Evolutionary conservation across 225 moss, liverwort and hornwort genomes (phyloP).

Genomic region (Sphagnum tenellum): DNA sequence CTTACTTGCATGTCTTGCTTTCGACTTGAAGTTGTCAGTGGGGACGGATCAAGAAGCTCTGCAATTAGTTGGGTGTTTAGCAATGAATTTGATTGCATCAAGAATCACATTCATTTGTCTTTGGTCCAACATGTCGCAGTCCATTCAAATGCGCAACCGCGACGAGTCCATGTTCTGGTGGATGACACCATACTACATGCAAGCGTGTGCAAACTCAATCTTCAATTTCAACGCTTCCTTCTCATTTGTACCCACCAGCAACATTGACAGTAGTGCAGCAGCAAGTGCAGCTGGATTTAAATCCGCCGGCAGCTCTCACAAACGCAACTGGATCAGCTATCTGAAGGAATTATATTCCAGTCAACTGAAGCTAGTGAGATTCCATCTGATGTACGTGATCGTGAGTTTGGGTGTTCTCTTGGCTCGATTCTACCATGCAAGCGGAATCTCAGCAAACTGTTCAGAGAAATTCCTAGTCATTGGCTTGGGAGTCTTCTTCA

Average conservation of each 20-base stretch:
- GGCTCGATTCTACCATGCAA: not conserved
- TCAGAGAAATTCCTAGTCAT: constrained; percentile 10
- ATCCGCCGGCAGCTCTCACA: not conserved
- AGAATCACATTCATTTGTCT: constrained; percentile 18
- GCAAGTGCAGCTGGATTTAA: not conserved
- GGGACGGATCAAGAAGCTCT: constrained; percentile 17
- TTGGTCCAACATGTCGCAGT: constrained; percentile 26
- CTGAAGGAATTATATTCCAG: constrained; percentile 1
- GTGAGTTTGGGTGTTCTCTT: constrained; percentile 1
- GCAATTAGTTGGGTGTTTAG: constrained; percentile 5
- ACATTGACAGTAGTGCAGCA: constrained; percentile 15
- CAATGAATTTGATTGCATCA: constrained; percentile 16
- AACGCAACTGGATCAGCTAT: not conserved
- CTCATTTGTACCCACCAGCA: constrained; percentile 39
- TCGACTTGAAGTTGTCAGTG: constrained; percentile 14
- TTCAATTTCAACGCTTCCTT: constrained; percentile 27
- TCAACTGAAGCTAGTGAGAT: constrained; percentile 25
- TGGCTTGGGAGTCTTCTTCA: constrained; percentile 10
- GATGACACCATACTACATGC: constrained; percentile 35
- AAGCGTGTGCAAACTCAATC: constrained; percentile 16
- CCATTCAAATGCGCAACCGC: constrained; percentile 27
- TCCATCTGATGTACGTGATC: constrained; percentile 12
- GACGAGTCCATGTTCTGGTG: constrained; percentile 61
- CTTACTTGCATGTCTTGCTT: constrained; percentile 15
- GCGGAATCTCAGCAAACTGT: constrained; percentile 1